A percentile compares a stretch with the other conserved stretches of the same genome.
These are phyloP conservation scores for Xylaria venustula DNA, from an alignment of 495 filamentous ascomycete genomes.

Conservation along the genomic window DNA sequence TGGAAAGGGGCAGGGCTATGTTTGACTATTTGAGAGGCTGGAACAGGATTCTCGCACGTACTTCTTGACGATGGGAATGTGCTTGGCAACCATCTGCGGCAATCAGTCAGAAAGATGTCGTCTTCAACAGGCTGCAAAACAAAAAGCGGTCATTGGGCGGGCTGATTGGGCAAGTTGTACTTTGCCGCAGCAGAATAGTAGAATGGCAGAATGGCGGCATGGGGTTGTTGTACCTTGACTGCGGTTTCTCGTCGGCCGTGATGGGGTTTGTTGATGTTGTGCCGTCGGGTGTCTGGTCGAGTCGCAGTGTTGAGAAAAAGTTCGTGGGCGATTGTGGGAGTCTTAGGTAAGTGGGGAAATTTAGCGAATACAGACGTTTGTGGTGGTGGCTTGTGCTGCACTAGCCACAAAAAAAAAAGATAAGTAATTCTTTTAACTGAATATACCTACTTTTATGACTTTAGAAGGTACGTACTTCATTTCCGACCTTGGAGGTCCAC, in stretches of 20 bases:
- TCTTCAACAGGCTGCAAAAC: conserved; percentile 8
- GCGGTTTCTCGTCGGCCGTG: conserved; percentile 41
- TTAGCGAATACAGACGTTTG: conserved; percentile 20
- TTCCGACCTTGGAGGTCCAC: no score
- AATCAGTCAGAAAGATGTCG: conserved; percentile 31
- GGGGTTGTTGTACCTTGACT: conserved; percentile 44
- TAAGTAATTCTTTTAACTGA: no score
- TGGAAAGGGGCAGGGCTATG: conserved; percentile 3
- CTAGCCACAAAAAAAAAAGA: conserved; percentile 13
- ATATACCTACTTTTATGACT: no score
- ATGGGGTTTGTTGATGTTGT: conserved; percentile 37
- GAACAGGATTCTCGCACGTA: conserved; percentile 53
- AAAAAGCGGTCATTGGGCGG: background rate
- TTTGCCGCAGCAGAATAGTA: background rate
- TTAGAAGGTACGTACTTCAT: no score
- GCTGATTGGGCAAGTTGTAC: background rate
- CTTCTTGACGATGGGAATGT: conserved; percentile 99
- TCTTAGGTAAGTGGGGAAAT: conserved; percentile 18
- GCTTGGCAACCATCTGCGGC: conserved; percentile 91
- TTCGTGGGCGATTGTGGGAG: conserved; percentile 18
- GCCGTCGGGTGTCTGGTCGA: conserved; percentile 15
- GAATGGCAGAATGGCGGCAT: conserved; percentile 1
- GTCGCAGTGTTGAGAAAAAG: conserved; percentile 18
- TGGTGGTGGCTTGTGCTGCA: conserved; percentile 13
- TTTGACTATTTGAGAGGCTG: background rate